A percentile compares a stretch with the other conserved stretches of the same genome.
phyloP scores from a whole-genome alignment of 495 filamentous ascomycete genomes.

The Penicillium lagena region DNA sequence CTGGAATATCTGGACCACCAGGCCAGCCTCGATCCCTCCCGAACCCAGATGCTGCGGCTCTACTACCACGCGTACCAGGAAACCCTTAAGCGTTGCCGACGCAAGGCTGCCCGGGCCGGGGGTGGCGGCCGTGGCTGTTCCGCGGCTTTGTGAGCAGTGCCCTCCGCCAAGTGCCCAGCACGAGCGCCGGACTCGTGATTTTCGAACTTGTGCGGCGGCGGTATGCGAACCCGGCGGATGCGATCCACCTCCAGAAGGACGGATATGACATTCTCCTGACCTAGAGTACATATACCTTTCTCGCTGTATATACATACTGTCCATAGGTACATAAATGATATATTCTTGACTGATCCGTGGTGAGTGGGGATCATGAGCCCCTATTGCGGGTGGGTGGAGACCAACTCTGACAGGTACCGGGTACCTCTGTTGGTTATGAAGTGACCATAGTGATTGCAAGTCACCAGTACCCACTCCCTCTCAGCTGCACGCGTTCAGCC shows the following conservation, averaged over 20 bases:
- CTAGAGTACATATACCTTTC: conserved; percentile 4
- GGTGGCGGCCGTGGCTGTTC: conserved; percentile 71
- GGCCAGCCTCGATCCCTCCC: conserved; percentile 40
- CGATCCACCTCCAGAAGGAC: conserved; percentile 56
- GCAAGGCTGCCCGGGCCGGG: conserved; percentile 55
- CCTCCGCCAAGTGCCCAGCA: conserved; percentile 78
- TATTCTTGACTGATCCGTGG: no score
- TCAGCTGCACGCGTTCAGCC: no score
- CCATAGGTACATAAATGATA: background rate
- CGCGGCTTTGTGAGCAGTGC: conserved; percentile 68
- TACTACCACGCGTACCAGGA: conserved; percentile 73
- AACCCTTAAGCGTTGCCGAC: conserved; percentile 63
- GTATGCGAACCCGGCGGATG: conserved; percentile 63
- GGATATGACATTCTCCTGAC: conserved; percentile 69
- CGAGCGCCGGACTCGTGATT: conserved; percentile 81
- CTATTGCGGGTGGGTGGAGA: no score
- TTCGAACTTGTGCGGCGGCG: conserved; percentile 82
- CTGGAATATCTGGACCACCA: conserved; percentile 72
- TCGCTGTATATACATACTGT: background rate
- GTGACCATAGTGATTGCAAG: no score
- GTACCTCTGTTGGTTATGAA: no score
- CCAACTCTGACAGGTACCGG: no score
- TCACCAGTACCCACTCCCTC: no score
- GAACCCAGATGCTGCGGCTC: conserved; percentile 47
- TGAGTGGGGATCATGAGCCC: no score